phyloP scores from a whole-genome alignment of 2,329 filamentous ascomycete genomes.

The Coniochaeta sp. region DNA sequence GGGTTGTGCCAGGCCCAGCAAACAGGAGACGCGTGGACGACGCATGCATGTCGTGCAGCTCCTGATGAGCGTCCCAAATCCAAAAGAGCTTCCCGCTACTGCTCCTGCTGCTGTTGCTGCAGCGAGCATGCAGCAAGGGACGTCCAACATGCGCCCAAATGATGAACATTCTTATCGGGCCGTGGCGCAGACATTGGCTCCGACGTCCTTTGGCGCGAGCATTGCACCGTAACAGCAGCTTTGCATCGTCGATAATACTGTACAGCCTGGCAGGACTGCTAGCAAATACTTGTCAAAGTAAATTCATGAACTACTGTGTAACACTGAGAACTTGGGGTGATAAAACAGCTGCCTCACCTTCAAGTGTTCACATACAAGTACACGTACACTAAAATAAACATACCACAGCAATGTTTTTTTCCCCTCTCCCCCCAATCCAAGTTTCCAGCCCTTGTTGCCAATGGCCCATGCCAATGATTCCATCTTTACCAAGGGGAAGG shows the following conservation, averaged over 20 bases:
- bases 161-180: too few relatives aligned
- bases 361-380: too few relatives aligned
- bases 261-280: too few relatives aligned
- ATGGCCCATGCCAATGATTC: too few relatives aligned
- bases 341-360: too few relatives aligned
- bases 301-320: too few relatives aligned
- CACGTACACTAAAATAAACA: too few relatives aligned
- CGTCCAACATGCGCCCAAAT: not conserved
- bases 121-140: not conserved
- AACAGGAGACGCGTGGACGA: not conserved
- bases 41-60: conserved; percentile 3
- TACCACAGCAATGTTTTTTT: too few relatives aligned
- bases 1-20: not conserved
- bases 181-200: not conserved
- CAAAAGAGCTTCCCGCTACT: not conserved
- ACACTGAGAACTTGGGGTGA: too few relatives aligned
- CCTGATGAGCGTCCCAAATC: not conserved
- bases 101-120: not conserved
- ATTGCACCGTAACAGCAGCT: too few relatives aligned
- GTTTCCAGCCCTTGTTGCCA: not conserved
- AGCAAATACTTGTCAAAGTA: not conserved
- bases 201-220: not conserved
- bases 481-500: not conserved
- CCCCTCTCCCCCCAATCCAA: too few relatives aligned
- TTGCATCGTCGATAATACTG: not conserved